Conservation (phyloP, 2,329 filamentous ascomycete species). For the Trichoderma brevicompactum region DNA sequence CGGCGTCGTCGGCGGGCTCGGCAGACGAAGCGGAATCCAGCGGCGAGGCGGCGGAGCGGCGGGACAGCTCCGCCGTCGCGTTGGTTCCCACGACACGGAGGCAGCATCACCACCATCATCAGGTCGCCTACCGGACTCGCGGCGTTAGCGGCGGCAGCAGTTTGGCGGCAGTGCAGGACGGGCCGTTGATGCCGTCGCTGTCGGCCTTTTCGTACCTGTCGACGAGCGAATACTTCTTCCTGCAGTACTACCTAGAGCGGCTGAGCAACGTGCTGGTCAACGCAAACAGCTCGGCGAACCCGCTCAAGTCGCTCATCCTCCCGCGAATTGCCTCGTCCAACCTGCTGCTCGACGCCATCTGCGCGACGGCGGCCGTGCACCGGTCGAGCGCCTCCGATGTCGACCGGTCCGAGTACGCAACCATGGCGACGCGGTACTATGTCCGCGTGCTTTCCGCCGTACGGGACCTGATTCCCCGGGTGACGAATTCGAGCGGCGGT, state of each 20-base stretch:
- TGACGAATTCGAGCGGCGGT: background rate
- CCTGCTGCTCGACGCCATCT: slow-evolving; percentile 25
- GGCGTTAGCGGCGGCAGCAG: background rate
- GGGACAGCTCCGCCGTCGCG: background rate
- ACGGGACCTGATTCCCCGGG: slow-evolving; percentile 15
- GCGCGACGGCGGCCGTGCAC: slow-evolving; percentile 11
- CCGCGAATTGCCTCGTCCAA: slow-evolving; percentile 21
- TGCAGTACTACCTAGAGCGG: slow-evolving; percentile 26
- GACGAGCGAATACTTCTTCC: slow-evolving; percentile 19
- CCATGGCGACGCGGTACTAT: slow-evolving; percentile 22
- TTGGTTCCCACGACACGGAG: background rate
- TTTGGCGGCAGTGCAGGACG: slow-evolving; percentile 1
- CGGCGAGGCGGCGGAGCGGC: background rate
- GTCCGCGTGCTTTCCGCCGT: slow-evolving; percentile 22
- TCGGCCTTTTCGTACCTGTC: slow-evolving; percentile 27
- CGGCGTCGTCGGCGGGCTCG: background rate
- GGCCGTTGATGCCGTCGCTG: slow-evolving; percentile 8
- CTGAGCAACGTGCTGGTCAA: slow-evolving; percentile 23
- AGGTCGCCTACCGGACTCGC: background rate
- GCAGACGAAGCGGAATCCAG: slow-evolving; percentile 1
- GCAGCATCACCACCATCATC: background rate
- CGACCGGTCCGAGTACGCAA: slow-evolving; percentile 4
- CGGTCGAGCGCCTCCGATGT: background rate
- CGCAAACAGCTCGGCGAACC: slow-evolving; percentile 21
- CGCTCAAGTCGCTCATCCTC: slow-evolving; percentile 16